Percentiles rank a stretch among this genome's conserved stretches.
phyloP scores from a whole-genome alignment of 805 yeast genomes.

The Ogataea haglerorum region DNA sequence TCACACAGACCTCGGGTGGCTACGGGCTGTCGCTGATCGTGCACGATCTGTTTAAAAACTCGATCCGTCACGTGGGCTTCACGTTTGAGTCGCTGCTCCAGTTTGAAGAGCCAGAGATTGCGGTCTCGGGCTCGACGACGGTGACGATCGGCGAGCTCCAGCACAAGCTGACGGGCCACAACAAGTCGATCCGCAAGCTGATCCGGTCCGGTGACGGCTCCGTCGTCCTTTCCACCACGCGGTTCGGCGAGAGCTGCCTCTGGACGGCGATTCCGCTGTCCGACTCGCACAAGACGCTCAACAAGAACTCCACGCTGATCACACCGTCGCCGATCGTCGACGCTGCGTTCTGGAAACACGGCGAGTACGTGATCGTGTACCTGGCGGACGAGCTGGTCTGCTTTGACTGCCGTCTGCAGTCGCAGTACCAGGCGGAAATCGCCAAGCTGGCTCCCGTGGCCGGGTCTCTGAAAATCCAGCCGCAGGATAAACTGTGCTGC shows the following conservation, averaged over 20 bases:
- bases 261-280: conserved; percentile 48
- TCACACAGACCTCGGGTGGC: conserved; percentile 11
- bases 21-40: conserved; percentile 38
- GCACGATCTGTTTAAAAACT: conserved; percentile 41
- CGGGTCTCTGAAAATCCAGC: conserved; percentile 8
- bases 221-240: conserved; percentile 53
- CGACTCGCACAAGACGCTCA: conserved; percentile 27
- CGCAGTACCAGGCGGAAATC: conserved; percentile 12
- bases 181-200: conserved; percentile 68
- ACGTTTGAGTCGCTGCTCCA: conserved; percentile 29
- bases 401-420: conserved; percentile 54
- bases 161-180: conserved; percentile 78
- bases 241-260: conserved; percentile 59
- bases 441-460: conserved; percentile 28
- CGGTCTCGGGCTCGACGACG: background rate
- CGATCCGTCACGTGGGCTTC: conserved; percentile 35
- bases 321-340: conserved; percentile 45
- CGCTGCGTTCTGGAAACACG: conserved; percentile 49
- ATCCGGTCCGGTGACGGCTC: conserved; percentile 66
- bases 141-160: conserved; percentile 33
- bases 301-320: conserved; percentile 34
- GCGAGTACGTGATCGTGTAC: conserved; percentile 43
- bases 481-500: conserved; percentile 21
- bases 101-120: conserved; percentile 14
- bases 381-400: conserved; percentile 45